Base-by-base conservation (phyloP, 23 red algal species). In the Gracilaria domingensis region DNA sequence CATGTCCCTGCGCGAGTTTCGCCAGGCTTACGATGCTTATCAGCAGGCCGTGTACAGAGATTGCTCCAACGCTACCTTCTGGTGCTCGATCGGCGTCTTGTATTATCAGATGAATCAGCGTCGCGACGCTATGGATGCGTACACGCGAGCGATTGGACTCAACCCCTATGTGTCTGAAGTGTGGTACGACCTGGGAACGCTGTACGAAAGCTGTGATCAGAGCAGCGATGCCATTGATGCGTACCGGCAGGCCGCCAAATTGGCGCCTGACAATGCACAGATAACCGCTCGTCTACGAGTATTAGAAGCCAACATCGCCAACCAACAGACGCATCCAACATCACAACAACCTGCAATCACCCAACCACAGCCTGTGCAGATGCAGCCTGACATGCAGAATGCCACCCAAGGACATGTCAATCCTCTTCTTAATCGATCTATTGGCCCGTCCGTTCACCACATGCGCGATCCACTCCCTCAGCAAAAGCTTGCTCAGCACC, bases 51-150 rank as follows among this genome's bases (percentile, higher is more conserved):
- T 99, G 51, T 88, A 94, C 34, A 73, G 94, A 54, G 93, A 99
- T n/a, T 56, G 64, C 49, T 38, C 77, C 34, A 93, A 99, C 51
- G 88, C 94, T 13, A 94, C 80, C 25, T 99, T 93, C 60, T 99
- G 97, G 97, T 99, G 97, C 80, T 99, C 97, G 0, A 96, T 99
- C 69, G 93, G 93, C 48, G 95, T 99, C 8, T 60, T 99, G 33
- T 99, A 99, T 73, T 96, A 90, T 75, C 94, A 96, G 54, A 94
- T 95, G 93, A 80, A 91, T 9, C 97, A 99, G 83, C 91, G 84
- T 77, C 65, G 87, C 25, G 97, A 99, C 80, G 97, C 97, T 24
- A 81, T 95, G 88, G 97, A 96, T 83, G 97, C 97, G 21, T 99
- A 99, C 83, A 74, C 90, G 12, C 84, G 93, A 34, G 97, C 97